These are phyloP conservation scores for Stachybotrys chartarum DNA, from an alignment of 2,329 filamentous ascomycete genomes.

Conservation along the genomic window DNA sequence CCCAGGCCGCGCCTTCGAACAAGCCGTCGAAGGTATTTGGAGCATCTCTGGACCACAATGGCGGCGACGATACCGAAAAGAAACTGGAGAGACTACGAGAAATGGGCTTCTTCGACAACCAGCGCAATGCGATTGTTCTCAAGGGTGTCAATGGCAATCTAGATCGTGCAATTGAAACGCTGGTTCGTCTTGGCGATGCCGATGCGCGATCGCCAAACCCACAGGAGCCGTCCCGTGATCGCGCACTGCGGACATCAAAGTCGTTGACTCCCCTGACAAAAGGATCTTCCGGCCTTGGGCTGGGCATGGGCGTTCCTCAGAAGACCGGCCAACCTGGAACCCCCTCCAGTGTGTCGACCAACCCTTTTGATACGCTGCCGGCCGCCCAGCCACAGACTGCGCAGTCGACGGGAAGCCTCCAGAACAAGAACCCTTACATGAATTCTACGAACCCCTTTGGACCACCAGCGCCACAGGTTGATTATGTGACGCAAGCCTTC, in stretches of 20 bases:
- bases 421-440: constrained; percentile 48
- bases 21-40: constrained; percentile 67
- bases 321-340: constrained; percentile 24
- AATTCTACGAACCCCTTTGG: constrained; percentile 67
- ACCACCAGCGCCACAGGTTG: constrained; percentile 30
- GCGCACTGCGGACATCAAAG: constrained; percentile 38
- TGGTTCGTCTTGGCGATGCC: constrained; percentile 76
- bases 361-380: constrained; percentile 59
- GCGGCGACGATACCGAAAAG: constrained; percentile 55
- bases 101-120: constrained; percentile 86
- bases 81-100: constrained; percentile 75
- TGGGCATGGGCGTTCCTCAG: constrained; percentile 24
- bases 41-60: constrained; percentile 52
- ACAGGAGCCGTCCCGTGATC: constrained; percentile 35
- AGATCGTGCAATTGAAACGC: constrained; percentile 76
- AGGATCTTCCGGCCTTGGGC: constrained; percentile 19
- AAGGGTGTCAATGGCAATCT: constrained; percentile 80
- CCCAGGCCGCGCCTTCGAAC: constrained; percentile 39
- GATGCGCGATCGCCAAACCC: constrained; percentile 32
- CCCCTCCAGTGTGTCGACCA: constrained; percentile 45
- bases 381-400: constrained; percentile 52
- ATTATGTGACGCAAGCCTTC: constrained; percentile 59
- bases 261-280: constrained; percentile 48
- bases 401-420: constrained; percentile 56
- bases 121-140: constrained; percentile 72